A percentile compares a stretch with the other conserved stretches of the same genome.
These are phyloP conservation scores for Hippophae tibetana DNA, from an alignment of 306 rosid genomes.

Conservation along the genomic window DNA sequence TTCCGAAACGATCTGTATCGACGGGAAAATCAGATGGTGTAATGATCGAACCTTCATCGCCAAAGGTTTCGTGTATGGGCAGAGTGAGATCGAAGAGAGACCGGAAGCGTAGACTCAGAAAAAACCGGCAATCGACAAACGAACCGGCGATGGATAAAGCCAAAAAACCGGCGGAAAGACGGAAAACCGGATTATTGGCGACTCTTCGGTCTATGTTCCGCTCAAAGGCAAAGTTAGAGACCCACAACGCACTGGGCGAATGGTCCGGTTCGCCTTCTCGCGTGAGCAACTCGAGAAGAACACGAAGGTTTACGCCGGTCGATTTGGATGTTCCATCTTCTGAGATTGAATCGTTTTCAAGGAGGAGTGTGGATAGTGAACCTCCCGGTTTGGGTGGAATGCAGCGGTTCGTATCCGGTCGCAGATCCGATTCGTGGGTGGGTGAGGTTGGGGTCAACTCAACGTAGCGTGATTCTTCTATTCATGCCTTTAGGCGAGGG, in stretches of 20 bases:
- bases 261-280: slow-evolving; percentile 20
- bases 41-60: slow-evolving; percentile 71
- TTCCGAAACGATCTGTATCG: slow-evolving; percentile 61
- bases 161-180: slow-evolving; percentile 26
- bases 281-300: slow-evolving; percentile 7
- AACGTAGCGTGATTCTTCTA: background rate
- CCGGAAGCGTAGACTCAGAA: slow-evolving; percentile 46
- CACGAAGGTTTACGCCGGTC: slow-evolving; percentile 12
- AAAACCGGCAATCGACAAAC: slow-evolving; percentile 33
- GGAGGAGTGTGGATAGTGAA: slow-evolving; percentile 58
- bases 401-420: slow-evolving; percentile 69
- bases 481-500: slow-evolving; percentile 10
- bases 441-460: slow-evolving; percentile 25
- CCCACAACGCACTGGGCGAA: slow-evolving; percentile 8
- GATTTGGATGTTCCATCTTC: slow-evolving; percentile 23
- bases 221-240: slow-evolving; percentile 21
- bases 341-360: slow-evolving; percentile 27
- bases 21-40: slow-evolving; percentile 41
- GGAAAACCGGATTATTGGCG: slow-evolving; percentile 48
- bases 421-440: slow-evolving; percentile 58
- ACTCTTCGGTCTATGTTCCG: slow-evolving; percentile 49
- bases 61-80: slow-evolving; percentile 94
- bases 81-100: slow-evolving; percentile 79
- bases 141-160: slow-evolving; percentile 17
- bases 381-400: slow-evolving; percentile 55